Evolutionary conservation across 805 yeast species (phyloP).

Genomic region (Teunomyces kruisii): DNA sequence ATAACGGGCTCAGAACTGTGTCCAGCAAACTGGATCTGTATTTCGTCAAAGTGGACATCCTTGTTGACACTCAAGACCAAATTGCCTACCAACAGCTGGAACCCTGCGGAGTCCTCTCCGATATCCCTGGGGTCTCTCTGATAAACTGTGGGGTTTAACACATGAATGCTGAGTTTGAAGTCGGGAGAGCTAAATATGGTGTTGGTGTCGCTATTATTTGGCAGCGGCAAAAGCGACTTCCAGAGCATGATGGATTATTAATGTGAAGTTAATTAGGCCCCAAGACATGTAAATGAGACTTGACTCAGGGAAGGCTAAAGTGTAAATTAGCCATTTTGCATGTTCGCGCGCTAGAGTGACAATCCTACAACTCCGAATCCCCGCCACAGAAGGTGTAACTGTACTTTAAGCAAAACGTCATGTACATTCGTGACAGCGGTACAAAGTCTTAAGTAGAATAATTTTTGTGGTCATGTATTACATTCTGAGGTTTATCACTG

Average conservation of each 20-base stretch:
- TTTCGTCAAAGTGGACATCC: not conserved
- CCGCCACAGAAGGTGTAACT: no score
- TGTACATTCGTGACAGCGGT: no score
- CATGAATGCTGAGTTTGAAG: conserved; percentile 7
- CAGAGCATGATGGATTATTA: conserved; percentile 27
- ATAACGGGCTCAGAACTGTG: not conserved
- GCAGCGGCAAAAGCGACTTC: conserved; percentile 35
- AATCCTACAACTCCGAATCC: no score
- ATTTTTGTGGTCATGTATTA: no score
- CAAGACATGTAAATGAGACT: no score
- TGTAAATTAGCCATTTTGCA: not conserved
- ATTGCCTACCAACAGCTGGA: not conserved
- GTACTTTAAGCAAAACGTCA: no score
- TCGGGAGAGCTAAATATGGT: conserved; percentile 26
- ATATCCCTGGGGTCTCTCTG: conserved; percentile 7
- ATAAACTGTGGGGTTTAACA: conserved; percentile 9
- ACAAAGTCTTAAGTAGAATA: no score
- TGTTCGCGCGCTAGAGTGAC: no score
- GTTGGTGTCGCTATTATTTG: conserved; percentile 13
- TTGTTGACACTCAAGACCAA: not conserved
- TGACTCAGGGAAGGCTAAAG: not conserved
- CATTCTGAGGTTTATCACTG: no score
- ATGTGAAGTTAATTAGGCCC: no score
- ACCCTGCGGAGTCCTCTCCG: not conserved
- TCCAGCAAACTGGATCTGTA: conserved; percentile 1